Evolutionary conservation across 176 grass and related monocot species (phyloP).

Genomic region (Triticum timopheevii): DNA sequence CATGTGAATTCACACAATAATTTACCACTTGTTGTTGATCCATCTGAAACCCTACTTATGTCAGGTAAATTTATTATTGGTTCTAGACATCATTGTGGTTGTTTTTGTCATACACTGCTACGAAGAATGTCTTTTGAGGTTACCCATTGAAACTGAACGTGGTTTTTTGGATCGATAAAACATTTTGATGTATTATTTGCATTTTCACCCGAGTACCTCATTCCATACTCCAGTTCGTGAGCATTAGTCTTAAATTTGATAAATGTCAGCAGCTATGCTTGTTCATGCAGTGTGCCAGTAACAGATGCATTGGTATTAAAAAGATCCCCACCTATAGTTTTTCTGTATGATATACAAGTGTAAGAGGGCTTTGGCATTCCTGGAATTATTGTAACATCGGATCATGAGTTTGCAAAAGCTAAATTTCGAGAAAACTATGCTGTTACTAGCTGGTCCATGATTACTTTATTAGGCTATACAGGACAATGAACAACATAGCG

Average conservation of each 20-base stretch:
- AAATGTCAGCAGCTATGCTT: not conserved
- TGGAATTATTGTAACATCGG: conserved; percentile 10
- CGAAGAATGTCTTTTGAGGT: not conserved
- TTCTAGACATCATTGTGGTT: not conserved
- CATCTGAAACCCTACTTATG: conserved; percentile 86
- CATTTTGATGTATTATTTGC: not conserved
- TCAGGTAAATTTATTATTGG: conserved; percentile 61
- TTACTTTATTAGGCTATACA: not conserved
- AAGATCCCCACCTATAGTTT: not conserved
- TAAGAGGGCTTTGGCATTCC: not conserved
- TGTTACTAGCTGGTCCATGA: not conserved
- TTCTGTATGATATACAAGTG: not conserved
- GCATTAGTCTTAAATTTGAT: conserved; percentile 5
- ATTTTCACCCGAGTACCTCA: not conserved
- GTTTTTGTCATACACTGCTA: conserved; percentile 9
- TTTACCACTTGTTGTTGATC: conserved; percentile 73
- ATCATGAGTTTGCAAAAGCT: not conserved
- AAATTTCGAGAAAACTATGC: not conserved
- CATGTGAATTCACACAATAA: conserved; percentile 78
- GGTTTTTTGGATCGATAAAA: not conserved
- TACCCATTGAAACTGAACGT: not conserved
- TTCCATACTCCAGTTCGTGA: not conserved
- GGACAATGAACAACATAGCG: conserved; percentile 8
- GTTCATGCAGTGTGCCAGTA: not conserved
- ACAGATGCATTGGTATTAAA: not conserved